phyloP scores from a whole-genome alignment of 148 eudicot genomes.

The Rheum nobile region DNA sequence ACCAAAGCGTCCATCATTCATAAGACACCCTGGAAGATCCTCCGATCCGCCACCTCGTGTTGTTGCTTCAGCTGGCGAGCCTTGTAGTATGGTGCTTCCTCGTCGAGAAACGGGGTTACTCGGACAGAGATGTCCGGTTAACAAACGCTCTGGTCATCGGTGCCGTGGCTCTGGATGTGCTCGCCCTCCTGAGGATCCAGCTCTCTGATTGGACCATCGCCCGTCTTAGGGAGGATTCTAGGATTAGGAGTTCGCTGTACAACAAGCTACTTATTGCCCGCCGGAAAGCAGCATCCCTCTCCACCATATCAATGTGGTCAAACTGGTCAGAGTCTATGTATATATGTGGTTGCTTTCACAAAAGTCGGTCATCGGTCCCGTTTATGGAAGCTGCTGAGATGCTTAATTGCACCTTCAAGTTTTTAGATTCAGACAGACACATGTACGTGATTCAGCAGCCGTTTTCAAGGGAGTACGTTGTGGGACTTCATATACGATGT shows the following conservation, averaged over 20 bases:
- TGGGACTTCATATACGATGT: constrained; percentile 23
- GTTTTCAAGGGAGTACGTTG: neutral
- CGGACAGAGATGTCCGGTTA: constrained; percentile 18
- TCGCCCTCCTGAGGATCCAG: constrained; percentile 22
- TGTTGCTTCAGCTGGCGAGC: constrained; percentile 9
- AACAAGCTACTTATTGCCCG: neutral
- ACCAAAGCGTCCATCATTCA: constrained; percentile 30
- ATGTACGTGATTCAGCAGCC: neutral
- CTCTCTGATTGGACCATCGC: constrained; percentile 27
- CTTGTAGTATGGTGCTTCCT: constrained; percentile 12
- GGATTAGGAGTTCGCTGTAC: neutral
- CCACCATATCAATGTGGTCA: neutral
- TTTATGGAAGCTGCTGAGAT: neutral
- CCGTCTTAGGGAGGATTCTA: neutral
- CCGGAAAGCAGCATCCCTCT: no score
- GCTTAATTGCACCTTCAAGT: no score
- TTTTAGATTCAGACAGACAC: no score
- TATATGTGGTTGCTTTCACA: neutral
- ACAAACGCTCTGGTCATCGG: constrained; percentile 10
- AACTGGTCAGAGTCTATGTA: neutral
- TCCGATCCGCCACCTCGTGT: constrained; percentile 14
- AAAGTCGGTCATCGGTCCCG: neutral
- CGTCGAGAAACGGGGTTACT: neutral
- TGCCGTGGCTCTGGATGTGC: constrained; percentile 27
- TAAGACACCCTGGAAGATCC: constrained; percentile 5